A percentile compares a stretch with the other conserved stretches of the same genome.
Evolutionary conservation across 1,139 yeast species (phyloP).

Genomic region (Saccharomyces hybrid): DNA sequence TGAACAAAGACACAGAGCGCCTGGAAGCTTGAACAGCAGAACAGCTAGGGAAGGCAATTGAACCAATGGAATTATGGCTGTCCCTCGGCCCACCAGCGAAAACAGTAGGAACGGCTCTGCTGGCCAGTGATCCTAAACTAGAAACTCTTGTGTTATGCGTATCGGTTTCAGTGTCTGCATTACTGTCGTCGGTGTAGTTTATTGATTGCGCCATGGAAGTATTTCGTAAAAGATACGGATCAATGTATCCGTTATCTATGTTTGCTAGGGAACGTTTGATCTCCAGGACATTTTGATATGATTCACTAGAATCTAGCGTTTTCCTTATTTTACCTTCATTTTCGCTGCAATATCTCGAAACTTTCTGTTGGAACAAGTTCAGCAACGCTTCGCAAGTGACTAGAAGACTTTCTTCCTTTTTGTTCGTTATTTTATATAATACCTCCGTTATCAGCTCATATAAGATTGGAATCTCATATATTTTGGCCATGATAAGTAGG

Average conservation of each 20-base stretch:
- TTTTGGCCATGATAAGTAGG: too few species aligned
- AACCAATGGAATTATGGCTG: constrained; percentile 19
- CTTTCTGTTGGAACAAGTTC: constrained; percentile 19
- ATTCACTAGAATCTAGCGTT: constrained; percentile 29
- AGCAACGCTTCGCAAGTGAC: too few species aligned
- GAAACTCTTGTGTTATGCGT: constrained; percentile 1
- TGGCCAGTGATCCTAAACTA: constrained; percentile 6
- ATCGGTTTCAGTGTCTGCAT: background rate
- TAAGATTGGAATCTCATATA: too few species aligned
- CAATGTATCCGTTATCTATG: constrained; percentile 58
- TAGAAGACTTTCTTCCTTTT: too few species aligned
- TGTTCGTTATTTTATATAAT: too few species aligned
- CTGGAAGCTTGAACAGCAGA: constrained; percentile 5
- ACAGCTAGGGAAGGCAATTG: constrained; percentile 12
- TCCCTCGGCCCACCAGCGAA: too few species aligned
- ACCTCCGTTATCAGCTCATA: too few species aligned
- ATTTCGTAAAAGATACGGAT: constrained; percentile 46
- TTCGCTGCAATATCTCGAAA: constrained; percentile 18
- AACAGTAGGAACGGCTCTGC: constrained; percentile 11
- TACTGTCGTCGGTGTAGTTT: constrained; percentile 5
- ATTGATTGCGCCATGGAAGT: constrained; percentile 8
- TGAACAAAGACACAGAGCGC: constrained; percentile 5
- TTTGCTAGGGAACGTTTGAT: constrained; percentile 33
- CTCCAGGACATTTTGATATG: constrained; percentile 19
- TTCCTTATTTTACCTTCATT: constrained; percentile 33